Percentiles rank a stretch among this genome's conserved stretches.
These are phyloP conservation scores for Capsicum baccatum DNA, from an alignment of 257 asterid genomes.

Conservation along the genomic window DNA sequence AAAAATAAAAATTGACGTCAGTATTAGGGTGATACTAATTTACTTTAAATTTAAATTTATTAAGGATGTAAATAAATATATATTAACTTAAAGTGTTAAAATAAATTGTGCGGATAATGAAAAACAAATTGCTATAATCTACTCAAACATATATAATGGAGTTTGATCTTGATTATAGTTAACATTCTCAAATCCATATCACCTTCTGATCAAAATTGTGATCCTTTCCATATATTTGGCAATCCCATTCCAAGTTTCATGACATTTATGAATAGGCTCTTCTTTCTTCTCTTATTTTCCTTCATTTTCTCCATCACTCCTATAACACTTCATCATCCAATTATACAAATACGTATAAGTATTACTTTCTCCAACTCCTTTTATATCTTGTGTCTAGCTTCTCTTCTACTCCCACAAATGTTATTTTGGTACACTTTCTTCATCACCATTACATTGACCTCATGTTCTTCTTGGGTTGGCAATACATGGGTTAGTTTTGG, in stretches of 20 bases:
- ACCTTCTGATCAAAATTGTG: neutral
- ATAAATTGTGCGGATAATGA: too few relatives aligned
- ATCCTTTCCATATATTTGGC: neutral
- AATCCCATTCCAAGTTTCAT: neutral
- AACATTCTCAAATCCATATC: neutral
- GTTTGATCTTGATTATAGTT: neutral
- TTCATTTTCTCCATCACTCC: neutral
- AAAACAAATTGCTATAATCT: too few relatives aligned
- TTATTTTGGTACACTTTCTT: neutral
- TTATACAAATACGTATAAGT: neutral
- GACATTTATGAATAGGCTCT: neutral
- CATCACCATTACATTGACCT: neutral
- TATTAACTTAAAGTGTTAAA: too few relatives aligned
- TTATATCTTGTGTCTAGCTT: neutral
- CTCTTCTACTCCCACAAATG: neutral
- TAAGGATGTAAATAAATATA: too few relatives aligned
- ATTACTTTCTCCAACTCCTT: neutral
- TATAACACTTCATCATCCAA: neutral
- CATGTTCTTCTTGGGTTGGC: too few relatives aligned
- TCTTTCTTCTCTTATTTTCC: neutral
- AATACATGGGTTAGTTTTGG: too few relatives aligned
- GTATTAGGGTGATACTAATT: too few relatives aligned
- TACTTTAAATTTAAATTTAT: too few relatives aligned
- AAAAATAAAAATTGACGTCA: too few relatives aligned
- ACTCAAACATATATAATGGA: neutral